Base-by-base conservation (phyloP, 225 moss, liverwort and hornwort genomes). In the Neckera pumila region DNA sequence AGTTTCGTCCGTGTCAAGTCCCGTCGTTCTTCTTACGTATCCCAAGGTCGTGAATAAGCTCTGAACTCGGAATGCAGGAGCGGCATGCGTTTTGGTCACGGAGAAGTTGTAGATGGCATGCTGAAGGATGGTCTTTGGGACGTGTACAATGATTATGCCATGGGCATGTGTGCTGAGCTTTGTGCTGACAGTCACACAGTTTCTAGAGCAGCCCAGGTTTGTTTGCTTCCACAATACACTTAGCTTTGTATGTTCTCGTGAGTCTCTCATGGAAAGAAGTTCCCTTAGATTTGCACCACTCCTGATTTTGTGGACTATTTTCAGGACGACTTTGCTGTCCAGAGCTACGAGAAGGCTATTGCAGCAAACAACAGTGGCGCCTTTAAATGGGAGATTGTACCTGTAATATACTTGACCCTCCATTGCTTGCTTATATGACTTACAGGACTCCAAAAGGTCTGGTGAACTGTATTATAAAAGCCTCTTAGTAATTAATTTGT, bases 81-180 rank as follows among this genome's bases (percentile, higher is more conserved):
- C 53, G 98, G 98, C 72, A 93, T 94, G 90, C 95, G 97, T 76
- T 90, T 95, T 76, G 98, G 98, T 38, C 98, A 99, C 77, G 97
- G 97, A 71, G 98, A 99, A 90, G 92, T 99, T 73, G 96, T 99
- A 49, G 98, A 99, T 91, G 98, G 96, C 28, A 96, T 97, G 97
- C 89, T 99, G 91, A 99, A 99, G 91, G 98, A 99, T 85, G 98
- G 98, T 72, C 92, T 99, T 61, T 99, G 98, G 98, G 98, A 99
- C 86, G 98, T 95, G 45, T 99, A 97, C 92, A 95, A 95, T 71
- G 97, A 99, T 91, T 57, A 88, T 85, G 94, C 84, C 27, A 99
- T 99, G 98, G 98, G 98, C 80, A 90, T 93, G 59, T 91, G 87
- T 86, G 98, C 95, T 74, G 98, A 99, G 78, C 91, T 96, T 66